Evolutionary conservation across 108 stramenopile genomes (phyloP).

Genomic region (Cyclotella cryptica): DNA sequence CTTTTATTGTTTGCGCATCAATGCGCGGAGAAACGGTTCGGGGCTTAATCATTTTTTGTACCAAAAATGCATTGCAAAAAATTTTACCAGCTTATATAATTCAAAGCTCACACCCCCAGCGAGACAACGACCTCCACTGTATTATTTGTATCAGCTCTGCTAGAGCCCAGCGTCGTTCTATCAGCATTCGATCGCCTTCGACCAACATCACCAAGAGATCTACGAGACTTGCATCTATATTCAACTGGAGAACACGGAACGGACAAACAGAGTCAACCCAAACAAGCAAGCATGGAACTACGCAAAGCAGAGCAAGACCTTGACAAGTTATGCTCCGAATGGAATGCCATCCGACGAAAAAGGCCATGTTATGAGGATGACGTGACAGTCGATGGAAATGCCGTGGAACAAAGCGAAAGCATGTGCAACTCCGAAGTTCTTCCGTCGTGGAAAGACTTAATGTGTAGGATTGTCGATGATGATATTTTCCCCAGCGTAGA

Average conservation of each 20-base stretch:
- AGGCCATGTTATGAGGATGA: conserved; percentile 6
- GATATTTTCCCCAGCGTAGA: conserved; percentile 35
- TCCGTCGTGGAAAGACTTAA: conserved; percentile 39
- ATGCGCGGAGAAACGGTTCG: too few relatives aligned
- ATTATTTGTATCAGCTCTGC: too few relatives aligned
- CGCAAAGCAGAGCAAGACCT: conserved; percentile 62
- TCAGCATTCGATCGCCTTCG: too few relatives aligned
- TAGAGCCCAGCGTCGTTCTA: too few relatives aligned
- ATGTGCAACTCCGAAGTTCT: background rate
- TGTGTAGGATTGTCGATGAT: conserved; percentile 31
- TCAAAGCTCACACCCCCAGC: too few relatives aligned
- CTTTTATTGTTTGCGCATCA: too few relatives aligned
- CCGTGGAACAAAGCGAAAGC: background rate
- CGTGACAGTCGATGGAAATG: background rate
- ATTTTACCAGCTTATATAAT: too few relatives aligned
- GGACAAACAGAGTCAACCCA: background rate
- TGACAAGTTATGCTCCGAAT: conserved; percentile 43
- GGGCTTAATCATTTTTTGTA: too few relatives aligned
- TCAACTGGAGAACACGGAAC: background rate
- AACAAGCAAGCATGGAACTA: conserved; percentile 61
- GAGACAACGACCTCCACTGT: too few relatives aligned
- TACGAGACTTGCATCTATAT: too few relatives aligned
- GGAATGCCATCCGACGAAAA: conserved; percentile 55
- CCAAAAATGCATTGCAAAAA: too few relatives aligned
- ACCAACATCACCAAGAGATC: too few relatives aligned